Evolutionary conservation across 108 stramenopile genomes (phyloP).

Genomic region (Skeletonema tropicum): DNA sequence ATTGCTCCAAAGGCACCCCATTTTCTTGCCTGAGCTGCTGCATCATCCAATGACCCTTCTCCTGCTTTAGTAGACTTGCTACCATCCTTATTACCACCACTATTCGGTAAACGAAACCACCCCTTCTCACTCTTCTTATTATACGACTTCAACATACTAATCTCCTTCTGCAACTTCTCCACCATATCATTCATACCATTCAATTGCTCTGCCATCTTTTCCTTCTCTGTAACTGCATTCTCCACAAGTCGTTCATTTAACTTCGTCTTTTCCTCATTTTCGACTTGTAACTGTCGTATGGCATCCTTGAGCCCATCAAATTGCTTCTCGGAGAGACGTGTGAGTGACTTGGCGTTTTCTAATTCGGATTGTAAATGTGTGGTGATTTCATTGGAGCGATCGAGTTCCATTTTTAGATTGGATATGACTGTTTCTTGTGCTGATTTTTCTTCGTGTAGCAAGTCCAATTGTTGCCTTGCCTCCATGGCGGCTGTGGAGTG

Average conservation of each 20-base stretch:
- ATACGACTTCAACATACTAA: slow-evolving; percentile 57
- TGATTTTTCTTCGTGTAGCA: slow-evolving; percentile 49
- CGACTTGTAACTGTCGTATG: slow-evolving; percentile 73
- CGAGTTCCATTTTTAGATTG: slow-evolving; percentile 52
- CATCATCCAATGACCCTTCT: background rate
- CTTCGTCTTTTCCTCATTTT: slow-evolving; percentile 71
- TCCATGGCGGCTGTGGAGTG: background rate
- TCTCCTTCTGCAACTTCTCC: slow-evolving; percentile 68
- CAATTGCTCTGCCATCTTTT: slow-evolving; percentile 68
- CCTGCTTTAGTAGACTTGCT: slow-evolving; percentile 13
- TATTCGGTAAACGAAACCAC: slow-evolving; percentile 57
- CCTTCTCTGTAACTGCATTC: slow-evolving; percentile 71
- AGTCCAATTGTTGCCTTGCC: slow-evolving; percentile 39
- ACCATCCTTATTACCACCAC: background rate
- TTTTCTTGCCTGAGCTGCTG: slow-evolving; percentile 32
- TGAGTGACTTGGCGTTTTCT: slow-evolving; percentile 61
- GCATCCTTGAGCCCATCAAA: slow-evolving; percentile 80
- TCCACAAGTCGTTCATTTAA: slow-evolving; percentile 60
- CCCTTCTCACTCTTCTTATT: slow-evolving; percentile 31
- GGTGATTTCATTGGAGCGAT: slow-evolving; percentile 53
- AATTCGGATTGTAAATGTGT: slow-evolving; percentile 66
- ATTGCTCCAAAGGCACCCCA: slow-evolving; percentile 57
- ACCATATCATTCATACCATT: slow-evolving; percentile 77
- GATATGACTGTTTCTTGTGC: slow-evolving; percentile 60
- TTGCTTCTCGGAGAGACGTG: slow-evolving; percentile 82